Evolutionary conservation across 805 yeast genomes (phyloP).

Genomic region (Nakazawaea ishiwadae): DNA sequence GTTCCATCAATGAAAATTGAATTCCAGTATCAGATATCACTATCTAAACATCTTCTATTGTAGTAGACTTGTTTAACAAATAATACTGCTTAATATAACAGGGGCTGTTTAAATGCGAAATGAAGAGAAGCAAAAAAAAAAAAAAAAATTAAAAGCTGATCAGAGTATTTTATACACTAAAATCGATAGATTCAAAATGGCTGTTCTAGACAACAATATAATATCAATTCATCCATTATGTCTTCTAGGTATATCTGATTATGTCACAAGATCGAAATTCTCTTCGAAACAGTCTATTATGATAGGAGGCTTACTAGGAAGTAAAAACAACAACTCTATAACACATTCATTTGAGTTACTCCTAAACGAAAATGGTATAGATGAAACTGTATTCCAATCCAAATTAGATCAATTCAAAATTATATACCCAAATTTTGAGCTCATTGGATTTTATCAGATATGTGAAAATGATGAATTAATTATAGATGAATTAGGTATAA

Average conservation of each 20-base stretch:
- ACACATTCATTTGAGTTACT: constrained; percentile 9
- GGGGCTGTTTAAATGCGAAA: too few species aligned
- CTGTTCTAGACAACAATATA: background rate
- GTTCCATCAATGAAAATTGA: too few species aligned
- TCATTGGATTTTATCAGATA: constrained; percentile 8
- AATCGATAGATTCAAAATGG: background rate
- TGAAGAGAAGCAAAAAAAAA: background rate
- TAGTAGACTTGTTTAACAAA: too few species aligned
- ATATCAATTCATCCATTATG: constrained; percentile 7
- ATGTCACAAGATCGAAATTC: too few species aligned
- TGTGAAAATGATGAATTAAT: background rate
- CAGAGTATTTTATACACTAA: too few species aligned
- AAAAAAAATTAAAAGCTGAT: background rate
- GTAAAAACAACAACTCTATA: background rate
- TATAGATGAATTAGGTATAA: background rate
- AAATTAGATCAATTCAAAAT: constrained; percentile 8
- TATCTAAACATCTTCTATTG: too few species aligned
- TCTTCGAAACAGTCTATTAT: too few species aligned
- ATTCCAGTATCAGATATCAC: too few species aligned
- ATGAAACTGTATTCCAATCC: background rate
- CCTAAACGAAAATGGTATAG: constrained; percentile 8
- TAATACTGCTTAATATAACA: too few species aligned
- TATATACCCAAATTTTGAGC: constrained; percentile 6
- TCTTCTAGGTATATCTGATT: constrained; percentile 9
- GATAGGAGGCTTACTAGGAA: background rate